These are phyloP conservation scores for Leishmania turanica DNA, from an alignment of 208 protist species.

Conservation along the genomic window DNA sequence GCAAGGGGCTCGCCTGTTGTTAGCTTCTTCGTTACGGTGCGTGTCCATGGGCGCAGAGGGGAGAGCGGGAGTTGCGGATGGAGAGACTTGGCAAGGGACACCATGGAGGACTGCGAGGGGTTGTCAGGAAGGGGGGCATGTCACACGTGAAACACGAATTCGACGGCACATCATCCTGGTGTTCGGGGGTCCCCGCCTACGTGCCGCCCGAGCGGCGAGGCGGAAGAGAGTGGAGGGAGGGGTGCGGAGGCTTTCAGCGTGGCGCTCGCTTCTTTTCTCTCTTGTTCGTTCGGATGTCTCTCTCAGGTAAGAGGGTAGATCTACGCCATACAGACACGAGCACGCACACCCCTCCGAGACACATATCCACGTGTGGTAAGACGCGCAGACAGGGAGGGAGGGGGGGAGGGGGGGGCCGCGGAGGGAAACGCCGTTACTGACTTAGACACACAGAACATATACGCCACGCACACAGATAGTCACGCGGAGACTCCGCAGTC, in stretches of 20 bases:
- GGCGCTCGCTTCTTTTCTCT: background rate
- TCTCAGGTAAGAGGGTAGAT: background rate
- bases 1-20: background rate
- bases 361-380: background rate
- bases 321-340: background rate
- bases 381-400: background rate
- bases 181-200: background rate
- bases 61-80: background rate
- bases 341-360: background rate
- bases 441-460: background rate
- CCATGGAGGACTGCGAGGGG: background rate
- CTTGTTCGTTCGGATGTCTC: background rate
- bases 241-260: background rate
- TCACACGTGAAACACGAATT: too few relatives aligned
- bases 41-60: background rate
- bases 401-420: background rate
- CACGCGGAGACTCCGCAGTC: background rate
- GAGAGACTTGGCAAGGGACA: background rate
- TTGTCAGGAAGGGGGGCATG: background rate
- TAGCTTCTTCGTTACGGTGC: background rate
- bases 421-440: slow-evolving; percentile 3
- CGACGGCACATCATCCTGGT: background rate
- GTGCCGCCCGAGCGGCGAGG: background rate
- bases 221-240: background rate
- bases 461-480: background rate